phyloP scores from a whole-genome alignment of 495 filamentous ascomycete species.

The Pseudotulostoma volvatum region DNA sequence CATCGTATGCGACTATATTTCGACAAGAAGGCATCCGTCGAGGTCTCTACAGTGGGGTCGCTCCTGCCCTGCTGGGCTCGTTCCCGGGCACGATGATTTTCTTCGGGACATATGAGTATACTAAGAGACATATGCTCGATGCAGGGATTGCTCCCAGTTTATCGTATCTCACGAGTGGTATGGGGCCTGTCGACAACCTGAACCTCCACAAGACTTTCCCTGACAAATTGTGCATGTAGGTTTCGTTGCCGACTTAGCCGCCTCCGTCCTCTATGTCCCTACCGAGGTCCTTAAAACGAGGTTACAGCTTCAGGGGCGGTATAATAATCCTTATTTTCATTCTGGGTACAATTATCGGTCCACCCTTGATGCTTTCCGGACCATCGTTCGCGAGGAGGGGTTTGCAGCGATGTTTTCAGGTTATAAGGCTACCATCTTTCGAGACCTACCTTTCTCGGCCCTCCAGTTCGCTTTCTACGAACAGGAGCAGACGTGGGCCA shows the following conservation, averaged over 20 bases:
- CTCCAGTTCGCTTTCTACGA: conserved; percentile 98
- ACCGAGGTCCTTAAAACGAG: conserved; percentile 94
- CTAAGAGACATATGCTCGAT: conserved; percentile 80
- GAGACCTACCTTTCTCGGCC: conserved; percentile 88
- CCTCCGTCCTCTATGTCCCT: conserved; percentile 84
- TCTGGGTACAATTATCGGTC: conserved; percentile 90
- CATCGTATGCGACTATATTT: conserved; percentile 81
- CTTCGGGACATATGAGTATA: conserved; percentile 92
- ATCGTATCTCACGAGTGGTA: conserved; percentile 72
- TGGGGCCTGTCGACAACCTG: conserved; percentile 10
- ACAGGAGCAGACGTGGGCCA: conserved; percentile 70
- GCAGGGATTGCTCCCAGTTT: conserved; percentile 57
- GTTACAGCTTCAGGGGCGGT: conserved; percentile 82
- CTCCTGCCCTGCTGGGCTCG: conserved; percentile 77
- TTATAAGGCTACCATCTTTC: conserved; percentile 83
- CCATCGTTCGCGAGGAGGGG: conserved; percentile 70
- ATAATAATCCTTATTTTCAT: conserved; percentile 82
- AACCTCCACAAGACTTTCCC: too few species aligned
- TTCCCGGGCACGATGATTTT: conserved; percentile 91
- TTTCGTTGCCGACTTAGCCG: conserved; percentile 81
- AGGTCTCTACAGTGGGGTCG: conserved; percentile 85
- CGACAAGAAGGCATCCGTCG: conserved; percentile 77
- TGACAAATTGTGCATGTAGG: conserved; percentile 31
- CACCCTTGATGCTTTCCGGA: conserved; percentile 61
- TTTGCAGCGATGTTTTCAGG: conserved; percentile 78